Evolutionary conservation across 306 rosid genomes (phyloP).

Genomic region (Lathyrus tuberosus): DNA sequence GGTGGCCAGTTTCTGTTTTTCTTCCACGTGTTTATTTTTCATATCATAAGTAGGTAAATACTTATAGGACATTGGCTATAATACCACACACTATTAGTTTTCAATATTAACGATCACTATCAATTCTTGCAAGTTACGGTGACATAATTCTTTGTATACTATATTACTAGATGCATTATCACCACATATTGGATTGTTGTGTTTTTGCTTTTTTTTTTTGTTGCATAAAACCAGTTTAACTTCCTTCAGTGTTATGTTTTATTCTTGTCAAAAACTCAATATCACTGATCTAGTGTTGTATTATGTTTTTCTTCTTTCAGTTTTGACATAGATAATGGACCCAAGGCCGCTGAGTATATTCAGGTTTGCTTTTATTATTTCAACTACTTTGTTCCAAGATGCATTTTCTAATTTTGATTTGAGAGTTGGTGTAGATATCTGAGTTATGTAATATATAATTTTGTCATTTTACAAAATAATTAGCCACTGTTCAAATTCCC

Average conservation of each 20-base stretch:
- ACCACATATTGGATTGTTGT: conserved; percentile 19
- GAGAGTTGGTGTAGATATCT: background rate
- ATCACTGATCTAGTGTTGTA: conserved; percentile 5
- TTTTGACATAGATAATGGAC: conserved; percentile 89
- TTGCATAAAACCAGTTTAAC: conserved; percentile 13
- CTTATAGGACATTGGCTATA: background rate
- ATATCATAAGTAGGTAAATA: conserved; percentile 3
- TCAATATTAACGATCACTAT: background rate
- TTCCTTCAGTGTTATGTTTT: background rate
- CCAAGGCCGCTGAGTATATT: conserved; percentile 88
- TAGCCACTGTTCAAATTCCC: too few species aligned
- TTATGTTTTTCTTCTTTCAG: conserved; percentile 50
- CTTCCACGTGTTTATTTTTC: conserved; percentile 12
- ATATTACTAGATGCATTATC: conserved; percentile 7
- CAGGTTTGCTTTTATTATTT: conserved; percentile 60
- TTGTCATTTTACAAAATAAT: too few species aligned
- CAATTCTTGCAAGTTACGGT: conserved; percentile 12
- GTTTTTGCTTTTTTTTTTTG: conserved; percentile 18
- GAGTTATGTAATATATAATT: background rate
- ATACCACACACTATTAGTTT: background rate
- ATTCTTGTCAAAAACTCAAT: background rate
- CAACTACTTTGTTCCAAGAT: conserved; percentile 18
- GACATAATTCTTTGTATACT: conserved; percentile 8
- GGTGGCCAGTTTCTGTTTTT: background rate
- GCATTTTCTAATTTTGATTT: conserved; percentile 20